Evolutionary conservation across 2,329 filamentous ascomycete species (phyloP).

Genomic region (Aspergillus neotritici): DNA sequence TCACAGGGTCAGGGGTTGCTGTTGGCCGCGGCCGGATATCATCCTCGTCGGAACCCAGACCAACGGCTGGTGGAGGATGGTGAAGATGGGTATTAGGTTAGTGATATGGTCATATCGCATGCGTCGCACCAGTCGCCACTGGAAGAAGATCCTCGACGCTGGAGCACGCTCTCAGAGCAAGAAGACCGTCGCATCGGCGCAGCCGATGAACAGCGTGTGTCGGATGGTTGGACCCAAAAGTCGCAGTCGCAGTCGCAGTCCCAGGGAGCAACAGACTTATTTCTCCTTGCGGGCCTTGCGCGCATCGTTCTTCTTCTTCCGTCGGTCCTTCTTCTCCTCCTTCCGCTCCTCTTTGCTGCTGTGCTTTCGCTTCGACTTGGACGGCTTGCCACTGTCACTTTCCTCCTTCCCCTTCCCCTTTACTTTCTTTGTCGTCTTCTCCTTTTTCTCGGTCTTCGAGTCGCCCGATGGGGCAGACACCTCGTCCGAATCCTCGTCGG

Average conservation of each 20-base stretch:
- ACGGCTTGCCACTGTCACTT: conserved; percentile 19
- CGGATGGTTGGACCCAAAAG: not conserved
- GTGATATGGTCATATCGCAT: too few relatives aligned
- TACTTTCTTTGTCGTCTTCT: conserved; percentile 1
- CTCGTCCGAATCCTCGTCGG: conserved; percentile 14
- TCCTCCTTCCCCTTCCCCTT: conserved; percentile 15
- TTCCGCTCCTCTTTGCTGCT: conserved; percentile 22
- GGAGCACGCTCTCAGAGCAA: not conserved
- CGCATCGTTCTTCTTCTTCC: conserved; percentile 15
- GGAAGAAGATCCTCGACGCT: not conserved
- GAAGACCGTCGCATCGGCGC: too few relatives aligned
- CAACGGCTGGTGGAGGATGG: too few relatives aligned
- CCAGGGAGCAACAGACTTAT: conserved; percentile 7
- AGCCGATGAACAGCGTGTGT: too few relatives aligned
- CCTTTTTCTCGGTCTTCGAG: not conserved
- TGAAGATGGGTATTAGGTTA: too few relatives aligned
- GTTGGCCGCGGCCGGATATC: too few relatives aligned
- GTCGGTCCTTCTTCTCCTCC: conserved; percentile 24
- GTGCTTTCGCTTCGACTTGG: conserved; percentile 21
- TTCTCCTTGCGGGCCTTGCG: conserved; percentile 28
- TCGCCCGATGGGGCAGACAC: conserved; percentile 5
- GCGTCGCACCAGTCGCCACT: too few relatives aligned
- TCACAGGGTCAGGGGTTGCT: too few relatives aligned
- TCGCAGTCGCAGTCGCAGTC: too few relatives aligned
- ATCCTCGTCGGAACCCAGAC: too few relatives aligned